These are phyloP conservation scores for Eucalyptus urophylla DNA, from an alignment of 345 rosid species.

Conservation along the genomic window DNA sequence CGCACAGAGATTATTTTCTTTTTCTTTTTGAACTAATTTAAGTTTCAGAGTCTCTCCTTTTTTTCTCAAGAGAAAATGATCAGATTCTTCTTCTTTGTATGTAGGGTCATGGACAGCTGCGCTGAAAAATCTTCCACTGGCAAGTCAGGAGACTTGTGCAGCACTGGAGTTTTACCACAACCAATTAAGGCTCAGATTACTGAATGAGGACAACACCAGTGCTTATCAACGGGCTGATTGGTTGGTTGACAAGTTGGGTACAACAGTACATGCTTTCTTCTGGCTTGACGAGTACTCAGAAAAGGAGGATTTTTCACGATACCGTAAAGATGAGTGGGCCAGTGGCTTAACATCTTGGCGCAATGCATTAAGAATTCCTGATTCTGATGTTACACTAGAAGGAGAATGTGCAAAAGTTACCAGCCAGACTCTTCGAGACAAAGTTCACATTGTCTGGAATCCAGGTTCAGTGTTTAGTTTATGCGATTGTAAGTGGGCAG, in stretches of 20 bases:
- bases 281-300: constrained; percentile 94
- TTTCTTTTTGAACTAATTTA: background rate
- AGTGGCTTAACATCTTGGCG: constrained; percentile 86
- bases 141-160: constrained; percentile 80
- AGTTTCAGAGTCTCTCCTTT: background rate
- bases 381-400: constrained; percentile 47
- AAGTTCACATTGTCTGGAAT: constrained; percentile 54
- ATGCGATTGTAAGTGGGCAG: constrained; percentile 80
- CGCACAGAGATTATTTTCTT: background rate
- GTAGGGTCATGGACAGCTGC: constrained; percentile 63
- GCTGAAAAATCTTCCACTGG: constrained; percentile 56
- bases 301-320: constrained; percentile 67
- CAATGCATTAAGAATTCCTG: constrained; percentile 58
- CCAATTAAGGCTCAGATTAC: constrained; percentile 65
- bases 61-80: background rate
- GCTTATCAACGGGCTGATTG: constrained; percentile 82
- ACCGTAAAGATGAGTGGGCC: constrained; percentile 84
- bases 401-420: constrained; percentile 45
- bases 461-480: constrained; percentile 72
- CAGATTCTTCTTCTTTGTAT: background rate
- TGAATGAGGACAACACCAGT: constrained; percentile 55
- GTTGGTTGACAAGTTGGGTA: constrained; percentile 89
- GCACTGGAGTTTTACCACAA: constrained; percentile 89
- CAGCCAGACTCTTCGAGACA: constrained; percentile 38
- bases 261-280: constrained; percentile 84